A percentile compares a stretch with the other conserved stretches of the same genome.
Evolutionary conservation across 2,329 filamentous ascomycete genomes (phyloP).

Genomic region (Blumeriella jaapii): DNA sequence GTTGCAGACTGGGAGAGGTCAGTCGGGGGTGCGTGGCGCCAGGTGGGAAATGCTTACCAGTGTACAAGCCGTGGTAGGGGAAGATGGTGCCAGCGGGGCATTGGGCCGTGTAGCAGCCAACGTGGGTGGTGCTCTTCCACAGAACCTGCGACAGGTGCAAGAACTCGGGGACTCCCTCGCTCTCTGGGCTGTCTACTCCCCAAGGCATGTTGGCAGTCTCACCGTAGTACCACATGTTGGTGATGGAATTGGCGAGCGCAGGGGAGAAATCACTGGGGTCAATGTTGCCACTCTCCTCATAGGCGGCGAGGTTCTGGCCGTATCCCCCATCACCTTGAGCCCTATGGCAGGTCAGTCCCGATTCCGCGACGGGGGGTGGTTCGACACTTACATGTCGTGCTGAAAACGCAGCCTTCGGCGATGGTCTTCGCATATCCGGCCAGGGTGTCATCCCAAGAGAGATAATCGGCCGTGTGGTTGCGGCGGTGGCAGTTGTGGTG

Average conservation of each 20-base stretch:
- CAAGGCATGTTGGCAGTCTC: conserved; percentile 49
- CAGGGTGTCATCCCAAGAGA: conserved; percentile 56
- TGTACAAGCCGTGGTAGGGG: conserved; percentile 70
- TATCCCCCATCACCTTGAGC: conserved; percentile 51
- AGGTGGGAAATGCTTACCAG: conserved; percentile 43
- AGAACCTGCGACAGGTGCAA: conserved; percentile 63
- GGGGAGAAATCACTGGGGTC: conserved; percentile 37
- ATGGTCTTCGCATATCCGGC: conserved; percentile 51
- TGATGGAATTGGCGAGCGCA: conserved; percentile 57
- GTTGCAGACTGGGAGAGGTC: conserved; percentile 24
- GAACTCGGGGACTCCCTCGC: conserved; percentile 31
- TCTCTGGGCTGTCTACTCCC: conserved; percentile 45
- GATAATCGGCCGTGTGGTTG: conserved; percentile 60
- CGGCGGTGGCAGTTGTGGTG: conserved; percentile 77
- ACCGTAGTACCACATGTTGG: conserved; percentile 80
- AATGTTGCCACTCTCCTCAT: conserved; percentile 32
- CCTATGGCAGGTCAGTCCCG: conserved; percentile 32
- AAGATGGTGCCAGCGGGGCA: conserved; percentile 44
- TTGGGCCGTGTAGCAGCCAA: conserved; percentile 51
- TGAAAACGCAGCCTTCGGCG: conserved; percentile 58
- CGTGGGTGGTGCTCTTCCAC: conserved; percentile 48
- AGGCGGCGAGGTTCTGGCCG: conserved; percentile 85
- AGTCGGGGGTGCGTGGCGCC: conserved; percentile 9
- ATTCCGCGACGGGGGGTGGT: background rate
- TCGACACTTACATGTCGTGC: conserved; percentile 62